A percentile compares a stretch with the other conserved stretches of the same genome.
These are phyloP conservation scores for Coriaria nepalensis DNA, from an alignment of 306 rosid genomes.

Conservation along the genomic window DNA sequence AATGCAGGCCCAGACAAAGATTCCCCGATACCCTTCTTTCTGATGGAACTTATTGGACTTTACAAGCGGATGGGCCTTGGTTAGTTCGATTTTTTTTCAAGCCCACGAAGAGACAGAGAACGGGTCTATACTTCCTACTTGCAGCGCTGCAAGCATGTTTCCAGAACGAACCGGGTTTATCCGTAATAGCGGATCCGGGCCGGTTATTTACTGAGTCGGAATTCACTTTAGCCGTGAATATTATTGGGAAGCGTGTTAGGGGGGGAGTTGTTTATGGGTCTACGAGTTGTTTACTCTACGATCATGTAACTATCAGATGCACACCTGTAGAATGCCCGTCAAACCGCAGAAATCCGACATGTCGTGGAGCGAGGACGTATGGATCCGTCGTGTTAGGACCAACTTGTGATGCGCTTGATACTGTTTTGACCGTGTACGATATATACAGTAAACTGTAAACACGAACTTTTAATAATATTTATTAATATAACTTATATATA, in stretches of 20 bases:
- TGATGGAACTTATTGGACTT: no score
- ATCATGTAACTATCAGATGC: constrained; percentile 8
- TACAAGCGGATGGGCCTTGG: no score
- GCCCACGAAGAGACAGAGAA: no score
- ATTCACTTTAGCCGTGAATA: constrained; percentile 8
- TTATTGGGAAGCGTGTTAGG: constrained; percentile 13
- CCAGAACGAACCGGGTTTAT: not conserved
- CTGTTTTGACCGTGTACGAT: not conserved
- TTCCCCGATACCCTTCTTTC: no score
- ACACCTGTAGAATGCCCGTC: not conserved
- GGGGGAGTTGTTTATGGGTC: constrained; percentile 10
- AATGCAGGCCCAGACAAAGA: no score
- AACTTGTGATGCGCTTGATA: constrained; percentile 10
- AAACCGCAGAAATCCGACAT: constrained; percentile 2
- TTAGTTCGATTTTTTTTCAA: no score
- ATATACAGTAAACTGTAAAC: no score
- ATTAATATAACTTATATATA: no score
- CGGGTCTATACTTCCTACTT: no score
- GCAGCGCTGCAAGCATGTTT: not conserved
- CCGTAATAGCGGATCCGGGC: constrained; percentile 7
- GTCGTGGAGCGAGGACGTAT: not conserved
- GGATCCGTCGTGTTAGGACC: constrained; percentile 4
- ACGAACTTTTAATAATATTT: no score
- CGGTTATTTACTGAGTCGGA: constrained; percentile 8
- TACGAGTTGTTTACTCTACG: constrained; percentile 2